Conservation (phyloP, 768 basidiomycete genomes). For the Mycena metata region DNA sequence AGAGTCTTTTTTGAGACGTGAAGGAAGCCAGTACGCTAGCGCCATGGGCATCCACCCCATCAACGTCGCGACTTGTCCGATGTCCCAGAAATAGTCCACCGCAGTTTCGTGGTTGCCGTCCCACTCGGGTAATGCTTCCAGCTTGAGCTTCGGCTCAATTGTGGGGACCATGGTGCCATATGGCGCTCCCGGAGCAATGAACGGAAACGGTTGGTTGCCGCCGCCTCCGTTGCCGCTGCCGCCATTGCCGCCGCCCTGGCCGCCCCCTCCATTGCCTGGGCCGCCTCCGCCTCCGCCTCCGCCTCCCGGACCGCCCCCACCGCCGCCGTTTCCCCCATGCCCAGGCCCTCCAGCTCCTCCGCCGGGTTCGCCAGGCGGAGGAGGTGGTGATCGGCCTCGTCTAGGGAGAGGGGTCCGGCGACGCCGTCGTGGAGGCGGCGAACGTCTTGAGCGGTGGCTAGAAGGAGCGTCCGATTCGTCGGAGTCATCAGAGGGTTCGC, state of each 20-base stretch:
- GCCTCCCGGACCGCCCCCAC: too few relatives aligned
- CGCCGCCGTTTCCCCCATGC: too few relatives aligned
- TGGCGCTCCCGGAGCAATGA: background rate
- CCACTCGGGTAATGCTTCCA: background rate
- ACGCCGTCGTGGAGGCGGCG: too few relatives aligned
- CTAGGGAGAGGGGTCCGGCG: too few relatives aligned
- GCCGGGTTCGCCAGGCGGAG: too few relatives aligned
- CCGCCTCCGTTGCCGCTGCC: background rate
- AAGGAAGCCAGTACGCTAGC: background rate
- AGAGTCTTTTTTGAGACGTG: background rate
- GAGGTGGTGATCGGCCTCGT: too few relatives aligned
- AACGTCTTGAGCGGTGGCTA: too few relatives aligned
- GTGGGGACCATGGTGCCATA: background rate
- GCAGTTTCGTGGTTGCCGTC: background rate
- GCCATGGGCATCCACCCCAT: background rate
- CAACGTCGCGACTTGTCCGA: background rate
- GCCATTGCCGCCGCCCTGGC: background rate
- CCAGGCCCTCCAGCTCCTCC: too few relatives aligned
- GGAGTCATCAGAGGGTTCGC: too few relatives aligned
- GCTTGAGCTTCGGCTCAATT: background rate
- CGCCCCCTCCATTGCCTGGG: background rate
- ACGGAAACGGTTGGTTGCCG: too few relatives aligned
- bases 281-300: background rate
- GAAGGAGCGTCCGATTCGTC: too few relatives aligned
- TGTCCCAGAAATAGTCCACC: constrained; percentile 1